Evolutionary conservation across 441 rosid species (phyloP).

Genomic region (Adansonia madagascariensis): DNA sequence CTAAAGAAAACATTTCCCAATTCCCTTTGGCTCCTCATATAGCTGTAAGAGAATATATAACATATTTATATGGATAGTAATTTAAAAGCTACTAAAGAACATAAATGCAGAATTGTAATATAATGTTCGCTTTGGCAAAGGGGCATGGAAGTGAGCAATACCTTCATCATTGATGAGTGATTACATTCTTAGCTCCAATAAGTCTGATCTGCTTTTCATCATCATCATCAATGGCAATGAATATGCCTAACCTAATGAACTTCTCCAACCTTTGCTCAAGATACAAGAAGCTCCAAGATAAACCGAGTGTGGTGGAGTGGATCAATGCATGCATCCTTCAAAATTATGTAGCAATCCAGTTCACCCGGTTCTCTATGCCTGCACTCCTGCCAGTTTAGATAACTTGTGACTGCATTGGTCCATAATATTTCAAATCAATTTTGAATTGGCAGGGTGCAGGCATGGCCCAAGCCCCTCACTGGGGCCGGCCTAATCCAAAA

Average conservation of each 20-base stretch:
- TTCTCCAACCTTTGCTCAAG: constrained; percentile 37
- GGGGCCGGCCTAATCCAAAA: constrained; percentile 93
- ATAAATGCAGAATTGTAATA: not conserved
- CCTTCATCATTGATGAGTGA: constrained; percentile 31
- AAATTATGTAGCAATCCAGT: constrained; percentile 27
- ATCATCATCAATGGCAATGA: constrained; percentile 30
- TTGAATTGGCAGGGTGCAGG: constrained; percentile 76
- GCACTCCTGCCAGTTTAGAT: constrained; percentile 55
- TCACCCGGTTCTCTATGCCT: constrained; percentile 61
- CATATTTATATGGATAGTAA: not conserved
- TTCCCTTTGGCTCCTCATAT: constrained; percentile 24
- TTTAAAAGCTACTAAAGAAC: not conserved
- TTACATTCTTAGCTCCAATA: constrained; percentile 30
- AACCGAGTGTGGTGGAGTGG: constrained; percentile 47
- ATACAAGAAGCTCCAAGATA: constrained; percentile 5
- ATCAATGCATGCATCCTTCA: constrained; percentile 1
- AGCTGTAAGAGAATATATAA: constrained; percentile 24
- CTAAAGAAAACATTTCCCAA: not conserved
- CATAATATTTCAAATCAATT: constrained; percentile 33
- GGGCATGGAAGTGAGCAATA: not conserved
- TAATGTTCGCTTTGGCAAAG: not conserved
- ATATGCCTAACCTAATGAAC: constrained; percentile 38
- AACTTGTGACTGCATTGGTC: constrained; percentile 15
- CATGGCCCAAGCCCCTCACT: constrained; percentile 89
- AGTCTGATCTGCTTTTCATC: constrained; percentile 28